Conservation (phyloP, 345 rosid genomes). For the Psidium friedrichsthalianum region DNA sequence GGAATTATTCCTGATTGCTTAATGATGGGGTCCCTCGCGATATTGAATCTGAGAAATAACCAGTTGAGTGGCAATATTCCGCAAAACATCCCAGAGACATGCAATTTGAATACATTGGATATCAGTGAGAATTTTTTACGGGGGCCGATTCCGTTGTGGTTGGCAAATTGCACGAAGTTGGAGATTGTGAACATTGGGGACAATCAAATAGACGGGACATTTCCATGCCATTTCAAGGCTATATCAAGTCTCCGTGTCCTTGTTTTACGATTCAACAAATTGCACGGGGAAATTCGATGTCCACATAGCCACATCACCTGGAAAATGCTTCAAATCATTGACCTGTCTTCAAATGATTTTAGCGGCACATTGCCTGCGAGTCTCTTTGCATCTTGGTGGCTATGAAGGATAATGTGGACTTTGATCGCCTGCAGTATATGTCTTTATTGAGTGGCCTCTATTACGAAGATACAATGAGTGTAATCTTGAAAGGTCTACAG, state of each 20-base stretch:
- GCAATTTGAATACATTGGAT: constrained; percentile 16
- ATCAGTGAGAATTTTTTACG: constrained; percentile 17
- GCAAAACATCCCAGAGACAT: not conserved
- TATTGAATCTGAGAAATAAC: not conserved
- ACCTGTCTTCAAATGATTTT: constrained; percentile 24
- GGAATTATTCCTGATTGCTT: not conserved
- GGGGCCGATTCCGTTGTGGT: constrained; percentile 14
- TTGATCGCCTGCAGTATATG: not conserved
- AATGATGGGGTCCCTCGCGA: not conserved
- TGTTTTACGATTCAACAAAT: constrained; percentile 16
- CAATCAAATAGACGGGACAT: constrained; percentile 11
- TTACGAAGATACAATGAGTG: constrained; percentile 10
- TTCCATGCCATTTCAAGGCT: constrained; percentile 20
- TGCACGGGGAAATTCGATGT: constrained; percentile 23
- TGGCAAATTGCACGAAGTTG: constrained; percentile 9
- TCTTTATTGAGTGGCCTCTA: too few relatives aligned
- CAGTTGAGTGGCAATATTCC: not conserved
- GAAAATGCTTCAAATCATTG: constrained; percentile 28
- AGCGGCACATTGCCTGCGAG: not conserved
- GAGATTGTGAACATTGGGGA: constrained; percentile 32
- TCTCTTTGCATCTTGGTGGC: not conserved
- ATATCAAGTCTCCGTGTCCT: constrained; percentile 16
- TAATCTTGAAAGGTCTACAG: constrained; percentile 26
- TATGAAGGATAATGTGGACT: not conserved
- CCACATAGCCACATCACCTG: not conserved